Evolutionary conservation across 2,329 filamentous ascomycete genomes (phyloP).

Genomic region (Dactylonectria estremocensis): DNA sequence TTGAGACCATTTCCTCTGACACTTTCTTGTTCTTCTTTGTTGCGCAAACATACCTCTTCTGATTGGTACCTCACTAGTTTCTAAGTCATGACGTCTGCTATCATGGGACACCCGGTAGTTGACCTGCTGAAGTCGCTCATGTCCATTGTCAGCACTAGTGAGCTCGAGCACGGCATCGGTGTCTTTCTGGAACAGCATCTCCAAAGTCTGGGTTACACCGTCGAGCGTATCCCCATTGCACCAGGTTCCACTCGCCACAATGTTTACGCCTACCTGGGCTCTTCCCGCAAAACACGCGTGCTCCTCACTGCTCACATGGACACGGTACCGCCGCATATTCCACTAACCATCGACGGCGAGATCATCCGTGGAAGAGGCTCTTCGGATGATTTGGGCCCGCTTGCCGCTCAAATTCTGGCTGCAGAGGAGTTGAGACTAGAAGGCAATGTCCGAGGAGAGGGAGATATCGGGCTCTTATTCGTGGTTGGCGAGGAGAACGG

Average conservation of each 20-base stretch:
- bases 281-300: slow-evolving; percentile 65
- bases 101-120: too few relatives aligned
- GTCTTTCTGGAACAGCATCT: slow-evolving; percentile 77
- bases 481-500: slow-evolving; percentile 78
- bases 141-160: slow-evolving; percentile 13
- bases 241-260: slow-evolving; percentile 67
- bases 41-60: too few relatives aligned
- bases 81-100: too few relatives aligned
- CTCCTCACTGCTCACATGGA: slow-evolving; percentile 84
- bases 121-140: too few relatives aligned
- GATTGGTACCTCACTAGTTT: too few relatives aligned
- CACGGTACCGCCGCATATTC: slow-evolving; percentile 77
- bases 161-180: slow-evolving; percentile 73
- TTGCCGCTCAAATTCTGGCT: slow-evolving; percentile 80
- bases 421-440: slow-evolving; percentile 51
- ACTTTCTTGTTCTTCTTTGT: too few relatives aligned
- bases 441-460: slow-evolving; percentile 43
- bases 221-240: slow-evolving; percentile 47
- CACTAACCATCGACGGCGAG: slow-evolving; percentile 68
- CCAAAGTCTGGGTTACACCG: slow-evolving; percentile 56
- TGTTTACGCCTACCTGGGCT: slow-evolving; percentile 75
- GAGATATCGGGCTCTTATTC: slow-evolving; percentile 63
- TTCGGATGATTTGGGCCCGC: slow-evolving; percentile 75
- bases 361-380: slow-evolving; percentile 73
- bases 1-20: too few relatives aligned